Evolutionary conservation across 2,329 filamentous ascomycete genomes (phyloP), one percentile per base, ranked within the genome.

Genomic region (Colletotrichum tabaci): DNA sequence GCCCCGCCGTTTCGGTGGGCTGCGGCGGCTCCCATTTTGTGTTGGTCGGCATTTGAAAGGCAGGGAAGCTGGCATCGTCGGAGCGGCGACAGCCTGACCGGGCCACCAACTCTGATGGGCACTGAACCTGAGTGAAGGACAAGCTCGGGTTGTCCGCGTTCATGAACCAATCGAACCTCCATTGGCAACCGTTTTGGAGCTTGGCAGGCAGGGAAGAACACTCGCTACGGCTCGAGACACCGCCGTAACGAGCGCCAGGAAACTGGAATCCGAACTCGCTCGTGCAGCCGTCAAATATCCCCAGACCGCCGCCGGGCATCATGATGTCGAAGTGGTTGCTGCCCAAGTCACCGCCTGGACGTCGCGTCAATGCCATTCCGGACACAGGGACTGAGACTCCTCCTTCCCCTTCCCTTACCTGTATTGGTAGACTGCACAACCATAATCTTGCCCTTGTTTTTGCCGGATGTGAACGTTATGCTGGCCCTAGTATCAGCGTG

Each of bases 361-460:
- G 18, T 12, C n/a, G 13, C 21, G 12, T 62, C 10, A 62, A 42
- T n/a, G 15, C 3, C 18, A 12, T 2, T n/a, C 47, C 15, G 23
- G 12, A 21, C 23, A 13, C 47, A 4, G 44, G 4, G 2, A 4
- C 16, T 10, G 5, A 15, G 15, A 6, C 16, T 16, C 23, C 9
- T 1, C 13, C 47, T 23, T 58, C 23, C 56, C 16, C 4, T 16
- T 12, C 6, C 12, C 47, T 44, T 58, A 44, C 56, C 90, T 2
- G 89, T 92, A 79, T 91, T 92, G 44, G 88, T 90, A 10, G 88
- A 87, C 77, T 92, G 90, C 18, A 92, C 86, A 64, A 92, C 83
- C 87, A 92, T 89, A 70, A 84, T 87, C 82, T 92, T 91, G 65
- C 89, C 89, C 35, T 82, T 80, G 23, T 89, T 84, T 7, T 86